These are phyloP conservation scores for Pythium chondricola DNA, from an alignment of 352 stramenopile genomes.

Conservation along the genomic window DNA sequence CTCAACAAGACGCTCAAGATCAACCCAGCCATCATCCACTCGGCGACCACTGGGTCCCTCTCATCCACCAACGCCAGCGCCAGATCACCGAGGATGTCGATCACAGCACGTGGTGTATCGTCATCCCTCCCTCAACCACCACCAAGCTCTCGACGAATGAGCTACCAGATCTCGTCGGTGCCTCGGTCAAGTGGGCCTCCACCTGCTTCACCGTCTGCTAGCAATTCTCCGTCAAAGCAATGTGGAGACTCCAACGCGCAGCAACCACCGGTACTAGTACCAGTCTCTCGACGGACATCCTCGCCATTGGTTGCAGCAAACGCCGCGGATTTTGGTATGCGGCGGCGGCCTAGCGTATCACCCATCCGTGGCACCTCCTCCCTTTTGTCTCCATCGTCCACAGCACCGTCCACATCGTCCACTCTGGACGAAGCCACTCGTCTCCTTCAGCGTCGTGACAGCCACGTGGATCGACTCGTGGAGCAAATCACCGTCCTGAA, in stretches of 20 bases:
- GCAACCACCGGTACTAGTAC: slow-evolving; percentile 38
- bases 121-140: neutral
- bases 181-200: neutral
- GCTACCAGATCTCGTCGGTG: slow-evolving; percentile 2
- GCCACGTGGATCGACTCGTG: slow-evolving; percentile 54
- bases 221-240: slow-evolving; percentile 9
- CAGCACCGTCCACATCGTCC: no score
- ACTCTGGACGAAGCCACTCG: no score
- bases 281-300: slow-evolving; percentile 55
- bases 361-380: slow-evolving; percentile 22
- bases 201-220: neutral
- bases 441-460: slow-evolving; percentile 31
- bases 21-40: slow-evolving; percentile 10
- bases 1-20: slow-evolving; percentile 18
- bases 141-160: slow-evolving; percentile 1
- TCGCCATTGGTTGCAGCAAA: slow-evolving; percentile 35
- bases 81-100: neutral
- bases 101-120: neutral
- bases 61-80: no score
- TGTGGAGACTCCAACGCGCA: neutral
- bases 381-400: neutral
- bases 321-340: slow-evolving; percentile 24
- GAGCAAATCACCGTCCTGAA: slow-evolving; percentile 76
- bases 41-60: slow-evolving; percentile 3
- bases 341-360: slow-evolving; percentile 44